Evolutionary conservation across 768 basidiomycete genomes (phyloP).

Genomic region (Auriscalpium vulgare): DNA sequence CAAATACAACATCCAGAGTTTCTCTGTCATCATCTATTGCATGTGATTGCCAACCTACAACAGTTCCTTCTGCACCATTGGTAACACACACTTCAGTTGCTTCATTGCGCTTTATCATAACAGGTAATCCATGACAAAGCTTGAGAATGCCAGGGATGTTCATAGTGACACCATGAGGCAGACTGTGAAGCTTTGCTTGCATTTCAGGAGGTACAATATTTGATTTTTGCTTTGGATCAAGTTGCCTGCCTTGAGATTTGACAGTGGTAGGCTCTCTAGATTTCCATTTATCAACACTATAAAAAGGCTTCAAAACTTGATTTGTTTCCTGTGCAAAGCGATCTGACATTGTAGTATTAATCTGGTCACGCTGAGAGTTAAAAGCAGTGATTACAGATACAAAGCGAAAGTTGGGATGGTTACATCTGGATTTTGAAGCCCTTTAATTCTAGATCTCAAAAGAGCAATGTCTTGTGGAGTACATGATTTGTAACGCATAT

Average conservation of each 20-base stretch:
- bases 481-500: constrained; percentile 24
- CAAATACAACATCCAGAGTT: constrained; percentile 10
- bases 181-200: constrained; percentile 17
- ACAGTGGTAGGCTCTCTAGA: no score
- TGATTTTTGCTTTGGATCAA: neutral
- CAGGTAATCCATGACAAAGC: constrained; percentile 18
- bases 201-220: neutral
- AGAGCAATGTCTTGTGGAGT: constrained; percentile 30
- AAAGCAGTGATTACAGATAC: constrained; percentile 31
- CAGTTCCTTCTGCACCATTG: constrained; percentile 17
- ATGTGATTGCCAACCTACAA: constrained; percentile 10
- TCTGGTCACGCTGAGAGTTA: constrained; percentile 29
- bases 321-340: constrained; percentile 27
- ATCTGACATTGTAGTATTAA: constrained; percentile 25
- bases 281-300: constrained; percentile 13
- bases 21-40: neutral
- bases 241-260: neutral
- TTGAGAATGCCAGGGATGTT: constrained; percentile 15
- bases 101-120: constrained; percentile 16
- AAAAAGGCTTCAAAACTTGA: constrained; percentile 22
- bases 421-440: constrained; percentile 3
- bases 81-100: constrained; percentile 20
- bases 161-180: constrained; percentile 9
- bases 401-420: constrained; percentile 20
- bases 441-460: constrained; percentile 20